Conservation (phyloP, 2,329 filamentous ascomycete species). For the Curvularia verruculosa region DNA sequence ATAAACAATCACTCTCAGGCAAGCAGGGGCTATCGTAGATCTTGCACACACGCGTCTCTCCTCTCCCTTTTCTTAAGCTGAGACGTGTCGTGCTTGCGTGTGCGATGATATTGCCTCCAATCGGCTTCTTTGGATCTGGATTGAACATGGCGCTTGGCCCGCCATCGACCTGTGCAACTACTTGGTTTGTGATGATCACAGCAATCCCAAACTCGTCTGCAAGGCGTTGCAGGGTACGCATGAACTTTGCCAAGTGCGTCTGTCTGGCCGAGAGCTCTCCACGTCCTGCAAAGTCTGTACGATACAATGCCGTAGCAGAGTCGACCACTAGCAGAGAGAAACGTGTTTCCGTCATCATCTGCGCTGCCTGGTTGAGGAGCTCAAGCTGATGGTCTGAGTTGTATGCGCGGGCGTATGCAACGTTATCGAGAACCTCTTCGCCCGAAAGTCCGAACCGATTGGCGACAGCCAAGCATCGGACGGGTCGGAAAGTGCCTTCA, state of each 20-base stretch:
- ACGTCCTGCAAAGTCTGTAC: constrained; percentile 95
- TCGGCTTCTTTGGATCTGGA: constrained; percentile 98
- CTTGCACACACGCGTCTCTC: constrained; percentile 95
- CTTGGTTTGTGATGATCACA: constrained; percentile 98
- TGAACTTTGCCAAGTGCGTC: constrained; percentile 85
- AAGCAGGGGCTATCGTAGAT: constrained; percentile 98
- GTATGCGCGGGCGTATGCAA: constrained; percentile 96
- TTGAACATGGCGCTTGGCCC: constrained; percentile 98
- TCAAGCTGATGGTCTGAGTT: constrained; percentile 98
- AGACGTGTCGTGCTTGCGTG: constrained; percentile 95
- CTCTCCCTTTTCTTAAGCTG: constrained; percentile 93
- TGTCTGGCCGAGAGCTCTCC: constrained; percentile 95
- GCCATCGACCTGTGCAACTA: constrained; percentile 96
- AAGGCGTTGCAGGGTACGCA: constrained; percentile 80
- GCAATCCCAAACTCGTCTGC: constrained; percentile 89
- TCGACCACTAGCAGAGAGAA: constrained; percentile 97
- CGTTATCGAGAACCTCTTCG: constrained; percentile 97
- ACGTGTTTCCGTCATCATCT: constrained; percentile 99
- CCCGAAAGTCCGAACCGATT: constrained; percentile 93
- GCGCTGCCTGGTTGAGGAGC: constrained; percentile 88
- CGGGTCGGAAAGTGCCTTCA: constrained; percentile 91
- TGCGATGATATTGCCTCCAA: constrained; percentile 98
- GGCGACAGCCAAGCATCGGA: constrained; percentile 87
- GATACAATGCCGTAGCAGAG: constrained; percentile 92
- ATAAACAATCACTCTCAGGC: constrained; percentile 93